Evolutionary conservation across 2,329 filamentous ascomycete species (phyloP), one percentile per base, ranked within the genome.

Genomic region (Xylariales sp.): DNA sequence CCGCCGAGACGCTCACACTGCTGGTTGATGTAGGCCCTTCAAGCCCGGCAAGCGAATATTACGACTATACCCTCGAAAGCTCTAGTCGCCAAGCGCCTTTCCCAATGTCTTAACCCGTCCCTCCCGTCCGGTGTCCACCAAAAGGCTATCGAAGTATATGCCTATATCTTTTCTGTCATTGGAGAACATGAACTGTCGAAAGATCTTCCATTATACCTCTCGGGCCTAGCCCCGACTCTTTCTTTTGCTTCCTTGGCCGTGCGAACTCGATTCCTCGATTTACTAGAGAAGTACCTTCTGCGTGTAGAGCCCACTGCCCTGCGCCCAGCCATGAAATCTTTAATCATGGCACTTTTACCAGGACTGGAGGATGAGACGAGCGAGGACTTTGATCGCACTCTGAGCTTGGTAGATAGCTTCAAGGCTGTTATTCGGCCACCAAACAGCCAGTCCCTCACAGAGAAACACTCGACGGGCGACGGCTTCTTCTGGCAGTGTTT

Each of bases 401-500:
- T 97, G 64, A 88, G 87, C 65, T 88, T 97, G 9, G 78, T 98
- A 54, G 91, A 96, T 73, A 89, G 87, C 64, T 89, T 98, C 78
- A 93, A 94, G 75, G 81, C 86, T 66, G 86, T 88, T 55, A 87
- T 94, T 74, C 85, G 90, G 65, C 82, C 89, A 34, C 73, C 80
- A 8, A 80, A 81, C 32, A 85, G 85, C 68, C 81, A 86, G 71
- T 82, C 80, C 62, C 84, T 84, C 71, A 87, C 81, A 39, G 80
- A 78, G 63, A 84, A 80, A 45, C 88, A 87, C 78, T 87, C 83
- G 53, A 85, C 85, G 8, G 89, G 90, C 9, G 93, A 94, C 72
- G 92, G 93, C 71, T 97, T 96, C 79, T 99, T 98, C 79, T 99
- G 96, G 96, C 96, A 99, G 81, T 97, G 94, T 78, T 91, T 99